Conservation (phyloP, 768 basidiomycete genomes). For the Pleurotus tuoliensis region DNA sequence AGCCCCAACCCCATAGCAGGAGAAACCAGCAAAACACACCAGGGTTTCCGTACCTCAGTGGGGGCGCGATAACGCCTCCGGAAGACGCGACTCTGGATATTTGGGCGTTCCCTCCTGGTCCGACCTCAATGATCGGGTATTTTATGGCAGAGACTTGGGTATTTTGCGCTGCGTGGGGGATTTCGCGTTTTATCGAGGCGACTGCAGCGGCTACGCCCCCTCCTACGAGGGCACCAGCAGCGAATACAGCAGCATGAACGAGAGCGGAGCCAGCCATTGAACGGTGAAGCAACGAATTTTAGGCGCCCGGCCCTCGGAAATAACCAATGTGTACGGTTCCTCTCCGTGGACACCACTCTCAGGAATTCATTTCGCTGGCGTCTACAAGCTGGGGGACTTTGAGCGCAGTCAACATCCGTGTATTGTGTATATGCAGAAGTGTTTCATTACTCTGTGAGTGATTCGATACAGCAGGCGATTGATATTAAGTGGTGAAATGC, state of each 20-base stretch:
- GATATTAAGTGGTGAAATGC: too few species aligned
- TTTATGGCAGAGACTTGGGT: constrained; percentile 11
- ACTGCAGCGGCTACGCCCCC: constrained; percentile 64
- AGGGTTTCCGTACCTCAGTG: constrained; percentile 79
- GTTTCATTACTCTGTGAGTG: too few species aligned
- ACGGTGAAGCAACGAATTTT: too few species aligned
- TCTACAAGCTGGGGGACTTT: too few species aligned
- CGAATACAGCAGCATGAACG: constrained; percentile 70
- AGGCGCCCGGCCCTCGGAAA: not conserved
- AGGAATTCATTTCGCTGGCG: too few species aligned
- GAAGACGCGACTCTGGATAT: constrained; percentile 30
- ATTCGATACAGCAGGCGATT: too few species aligned
- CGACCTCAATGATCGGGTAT: constrained; percentile 43
- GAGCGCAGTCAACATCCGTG: too few species aligned
- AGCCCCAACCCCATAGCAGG: not conserved
- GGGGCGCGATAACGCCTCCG: constrained; percentile 22
- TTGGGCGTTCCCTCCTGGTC: constrained; percentile 37
- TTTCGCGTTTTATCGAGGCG: constrained; percentile 26
- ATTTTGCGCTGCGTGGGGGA: constrained; percentile 9
- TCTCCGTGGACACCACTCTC: too few species aligned
- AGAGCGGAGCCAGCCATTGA: constrained; percentile 34
- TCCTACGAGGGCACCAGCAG: constrained; percentile 78
- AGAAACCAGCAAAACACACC: constrained; percentile 40
- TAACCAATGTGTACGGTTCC: not conserved
- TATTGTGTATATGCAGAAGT: too few species aligned